Base-by-base conservation (phyloP, 2,329 filamentous ascomycete genomes). In the Amesomyces nigricolor region DNA sequence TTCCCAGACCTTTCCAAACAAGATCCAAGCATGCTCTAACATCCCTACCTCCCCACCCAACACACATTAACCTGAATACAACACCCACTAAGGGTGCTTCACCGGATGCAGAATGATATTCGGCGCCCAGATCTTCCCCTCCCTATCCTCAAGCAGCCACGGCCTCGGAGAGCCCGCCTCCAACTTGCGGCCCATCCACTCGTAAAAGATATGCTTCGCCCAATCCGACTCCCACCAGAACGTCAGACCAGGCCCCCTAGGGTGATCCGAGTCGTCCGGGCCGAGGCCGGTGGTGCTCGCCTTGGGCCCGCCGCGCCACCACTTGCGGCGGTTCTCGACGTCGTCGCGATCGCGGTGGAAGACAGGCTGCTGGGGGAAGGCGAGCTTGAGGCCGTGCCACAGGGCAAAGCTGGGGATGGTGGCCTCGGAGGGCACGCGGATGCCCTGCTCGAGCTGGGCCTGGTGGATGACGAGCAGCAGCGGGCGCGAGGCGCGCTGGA, bases 341-440 rank as follows among this genome's bases (percentile, higher is more conserved):
- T 68, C 64, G 35, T 64, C 58, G 7, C 52, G 53, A 3, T 62
- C 58, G 43, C 62, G 62, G 58, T 67, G 67, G 59, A 67, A 73
- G 0, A 65, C 64, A 3, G 71, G 71, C 30, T 70, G 65, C 22
- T 71, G 71, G 17, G 70, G 66, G 55, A 68, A 68, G 57, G 65
- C 67, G 35, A 72, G 56, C 64, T 73, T 73, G 40, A 73, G 64
- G 16, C 71, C 70, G 54, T 70, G 67, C 69, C 69, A 73, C 2
- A 71, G 60, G 9, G 71, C 71, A 51, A 68, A 72, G 29, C 64
- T 65, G 8, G 69, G 66, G n/a, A 71, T 62, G 2, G 67, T 70
- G 1, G 70, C 67, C 61, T 73, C 71, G 47, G 66, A 67, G 8
- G 70, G 67, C 1, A 72, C 48, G 17, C 62, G 61, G 39, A 71